Evolutionary conservation across 164 flowering plant genomes (phyloP), one percentile per base, ranked within the genome.

Genomic region (Macadamia integrifolia): DNA sequence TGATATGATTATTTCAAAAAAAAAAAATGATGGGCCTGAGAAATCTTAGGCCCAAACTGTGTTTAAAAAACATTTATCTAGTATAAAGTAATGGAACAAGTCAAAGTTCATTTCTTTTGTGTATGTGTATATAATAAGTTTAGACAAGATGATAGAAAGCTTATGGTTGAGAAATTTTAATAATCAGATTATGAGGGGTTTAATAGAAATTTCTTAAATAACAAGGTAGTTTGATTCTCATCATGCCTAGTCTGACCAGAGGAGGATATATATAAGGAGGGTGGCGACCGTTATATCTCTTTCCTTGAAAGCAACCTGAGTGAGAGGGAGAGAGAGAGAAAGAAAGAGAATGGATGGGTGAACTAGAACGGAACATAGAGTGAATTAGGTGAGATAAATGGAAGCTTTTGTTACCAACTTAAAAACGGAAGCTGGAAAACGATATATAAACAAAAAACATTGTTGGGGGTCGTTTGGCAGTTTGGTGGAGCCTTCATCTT

Each of bases 371-470:
- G 61, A 71, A 17, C 60, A 15, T 66, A 61, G n/a, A 43, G 46
- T n/a, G 17, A 65, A 71, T 46, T 60, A 57, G 63, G 72, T 69
- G 30, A 50, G 75, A 76, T 67, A 64, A 78, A 3, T 70, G 68
- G 30, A 31, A 67, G 75, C 71, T 71, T 23, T 23, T 71, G 75
- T 73, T 73, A 73, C 28, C 50, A 73, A 77, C 78, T 67, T 74
- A 15, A 58, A 58, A 61, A 35, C 40, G 5, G 40, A 35, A 35
- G 5, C 40, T 5, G 5, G 40, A 35, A 35, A 35, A 35, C 40
- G 40, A 35, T 35, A 35, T 35, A 35, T 2, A 53, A 53, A 53
- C 57, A 53, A 17, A 10, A 11, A 53, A 14, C 14, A 1, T 23
- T 23, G 23, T 23, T 53, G 57, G 3, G 6, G 57, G 3, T 4